Base-by-base conservation (phyloP, 495 filamentous ascomycete genomes). In the Trichoderma parareesei region DNA sequence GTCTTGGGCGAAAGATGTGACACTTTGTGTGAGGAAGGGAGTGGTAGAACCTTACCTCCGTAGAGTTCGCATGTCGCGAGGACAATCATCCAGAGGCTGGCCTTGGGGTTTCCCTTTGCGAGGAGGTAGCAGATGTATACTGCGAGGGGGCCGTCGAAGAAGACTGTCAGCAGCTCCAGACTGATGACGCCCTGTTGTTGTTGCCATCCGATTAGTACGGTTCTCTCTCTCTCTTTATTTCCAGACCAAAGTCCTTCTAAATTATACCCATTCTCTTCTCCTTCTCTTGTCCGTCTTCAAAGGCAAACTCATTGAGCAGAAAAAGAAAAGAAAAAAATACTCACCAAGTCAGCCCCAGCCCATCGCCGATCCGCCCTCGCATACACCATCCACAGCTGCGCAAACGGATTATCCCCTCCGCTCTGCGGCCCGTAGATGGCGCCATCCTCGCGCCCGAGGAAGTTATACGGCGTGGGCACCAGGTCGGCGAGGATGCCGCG, bases 11-110 rank as follows among this genome's bases (percentile, higher is more conserved):
- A n/a, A n/a, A n/a, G n/a, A n/a, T n/a, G n/a, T n/a, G n/a, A n/a
- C n/a, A n/a, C n/a, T n/a, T n/a, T n/a, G n/a, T n/a, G n/a, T n/a
- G n/a, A n/a, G n/a, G n/a, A n/a, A n/a, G n/a, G n/a, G n/a, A n/a
- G n/a, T n/a, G n/a, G n/a, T n/a, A n/a, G n/a, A n/a, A n/a, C n/a
- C n/a, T n/a, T 69, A 81, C 90, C 92, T 44, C 93, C 93, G 76
- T 98, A 98, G 13, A 98, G 72, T 79, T 98, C 93, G n/a, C 85
- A 92, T 7, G 90, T 93, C n/a, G 93, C 93, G 61, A 97, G 74
- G 35, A 91, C 81, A 38, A 84, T 81, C 73, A 91, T 87, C 70
- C 85, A 79, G 67, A 93, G 83, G 81, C 85, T 88, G 61, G 85
- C 76, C 63, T 81, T 79, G n/a, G 78, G 81, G 70, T 86, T 83